A percentile compares a stretch with the other conserved stretches of the same genome.
Conservation (phyloP, 768 basidiomycete genomes). For the Leccinum incarnatum region DNA sequence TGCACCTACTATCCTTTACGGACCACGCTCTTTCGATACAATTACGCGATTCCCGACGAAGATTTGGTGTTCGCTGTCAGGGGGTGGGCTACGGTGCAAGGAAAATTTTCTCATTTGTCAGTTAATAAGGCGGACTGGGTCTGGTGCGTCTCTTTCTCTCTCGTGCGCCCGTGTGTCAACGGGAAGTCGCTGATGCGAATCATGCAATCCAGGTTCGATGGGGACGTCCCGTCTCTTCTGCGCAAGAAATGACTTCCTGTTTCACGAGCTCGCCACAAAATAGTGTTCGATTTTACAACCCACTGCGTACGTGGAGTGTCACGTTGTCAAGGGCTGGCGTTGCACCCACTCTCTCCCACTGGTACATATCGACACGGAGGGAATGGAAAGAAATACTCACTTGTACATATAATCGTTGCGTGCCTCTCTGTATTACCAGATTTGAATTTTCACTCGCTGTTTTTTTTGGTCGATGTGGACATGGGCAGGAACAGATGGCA, state of each 20-base stretch:
- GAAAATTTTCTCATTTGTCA: background rate
- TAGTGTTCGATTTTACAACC: background rate
- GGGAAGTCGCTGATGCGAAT: background rate
- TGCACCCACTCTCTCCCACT: background rate
- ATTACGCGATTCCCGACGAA: conserved; percentile 19
- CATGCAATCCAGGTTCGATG: conserved; percentile 19
- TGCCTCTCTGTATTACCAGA: no score
- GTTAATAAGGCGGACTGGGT: conserved; percentile 15
- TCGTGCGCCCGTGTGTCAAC: background rate
- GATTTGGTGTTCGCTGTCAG: background rate
- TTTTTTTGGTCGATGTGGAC: no score
- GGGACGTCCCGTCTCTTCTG: conserved; percentile 16
- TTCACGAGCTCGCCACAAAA: background rate
- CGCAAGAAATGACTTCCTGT: background rate
- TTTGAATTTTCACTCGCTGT: no score
- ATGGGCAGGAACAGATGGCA: no score
- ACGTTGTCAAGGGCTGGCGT: background rate
- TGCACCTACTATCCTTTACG: conserved; percentile 3
- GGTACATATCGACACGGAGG: background rate
- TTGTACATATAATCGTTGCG: background rate
- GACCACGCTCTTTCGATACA: conserved; percentile 27
- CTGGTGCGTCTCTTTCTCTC: conserved; percentile 15
- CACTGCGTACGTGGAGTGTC: background rate
- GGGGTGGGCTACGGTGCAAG: conserved; percentile 11
- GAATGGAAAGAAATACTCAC: conserved; percentile 2